A percentile compares a stretch with the other conserved stretches of the same genome.
Evolutionary conservation across 2,329 filamentous ascomycete genomes (phyloP).

Genomic region (Pseudogymnoascus pannorum): DNA sequence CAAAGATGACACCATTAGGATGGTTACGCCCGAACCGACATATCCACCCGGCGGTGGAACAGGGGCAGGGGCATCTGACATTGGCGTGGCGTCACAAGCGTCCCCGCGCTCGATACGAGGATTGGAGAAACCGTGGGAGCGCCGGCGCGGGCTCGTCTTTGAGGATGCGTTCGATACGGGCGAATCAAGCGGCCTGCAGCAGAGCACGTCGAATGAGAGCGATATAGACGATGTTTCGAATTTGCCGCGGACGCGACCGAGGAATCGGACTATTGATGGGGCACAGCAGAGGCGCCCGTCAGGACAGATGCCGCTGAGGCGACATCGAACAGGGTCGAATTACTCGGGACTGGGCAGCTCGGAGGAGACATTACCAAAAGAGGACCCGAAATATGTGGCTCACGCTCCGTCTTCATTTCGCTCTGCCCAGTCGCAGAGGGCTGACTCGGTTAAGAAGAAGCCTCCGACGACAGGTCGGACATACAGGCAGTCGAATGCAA

Average conservation of each 20-base stretch:
- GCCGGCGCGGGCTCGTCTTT: constrained; percentile 55
- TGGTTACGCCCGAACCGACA: constrained; percentile 6
- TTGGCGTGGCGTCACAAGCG: constrained; percentile 33
- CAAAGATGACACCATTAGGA: constrained; percentile 40
- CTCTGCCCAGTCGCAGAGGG: background rate
- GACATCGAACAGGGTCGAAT: background rate
- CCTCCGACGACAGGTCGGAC: background rate
- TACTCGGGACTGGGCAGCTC: background rate
- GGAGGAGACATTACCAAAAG: background rate
- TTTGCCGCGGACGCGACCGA: background rate
- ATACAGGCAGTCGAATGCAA: background rate
- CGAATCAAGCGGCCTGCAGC: constrained; percentile 14
- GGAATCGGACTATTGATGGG: constrained; percentile 47
- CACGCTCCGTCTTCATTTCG: constrained; percentile 29
- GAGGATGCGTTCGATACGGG: constrained; percentile 47
- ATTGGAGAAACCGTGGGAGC: constrained; percentile 31
- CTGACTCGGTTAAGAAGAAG: constrained; percentile 3
- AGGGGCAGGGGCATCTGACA: background rate
- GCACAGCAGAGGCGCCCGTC: constrained; percentile 33
- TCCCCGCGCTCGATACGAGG: constrained; percentile 43
- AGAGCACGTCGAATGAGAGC: background rate
- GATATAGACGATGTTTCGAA: constrained; percentile 1
- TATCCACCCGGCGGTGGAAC: background rate
- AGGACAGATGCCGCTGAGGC: background rate
- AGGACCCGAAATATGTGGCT: constrained; percentile 26